These are phyloP conservation scores for Xylariaceae sp. DNA, from an alignment of 2,329 filamentous ascomycete genomes.

Conservation along the genomic window DNA sequence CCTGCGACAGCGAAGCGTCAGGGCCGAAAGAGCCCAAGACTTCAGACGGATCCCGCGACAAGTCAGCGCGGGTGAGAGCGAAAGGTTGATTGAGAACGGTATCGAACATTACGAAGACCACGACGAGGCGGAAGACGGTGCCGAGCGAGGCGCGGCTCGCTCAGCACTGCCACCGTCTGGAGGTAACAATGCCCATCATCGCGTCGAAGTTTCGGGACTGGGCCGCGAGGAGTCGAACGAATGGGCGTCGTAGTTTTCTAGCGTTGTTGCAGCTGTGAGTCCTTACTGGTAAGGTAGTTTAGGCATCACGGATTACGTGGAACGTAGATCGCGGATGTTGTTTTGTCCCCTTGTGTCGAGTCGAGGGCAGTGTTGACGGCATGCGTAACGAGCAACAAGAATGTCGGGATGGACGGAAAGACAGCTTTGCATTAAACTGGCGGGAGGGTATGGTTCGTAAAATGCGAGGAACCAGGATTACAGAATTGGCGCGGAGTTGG, in stretches of 20 bases:
- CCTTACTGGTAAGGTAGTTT: background rate
- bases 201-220: conserved; percentile 16
- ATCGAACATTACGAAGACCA: conserved; percentile 14
- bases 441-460: no score
- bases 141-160: conserved; percentile 1
- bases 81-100: conserved; percentile 20
- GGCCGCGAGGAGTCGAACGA: conserved; percentile 16
- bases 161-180: conserved; percentile 11
- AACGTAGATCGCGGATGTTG: no score
- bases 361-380: no score
- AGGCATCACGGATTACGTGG: background rate
- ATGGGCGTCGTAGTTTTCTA: conserved; percentile 13
- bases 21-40: background rate
- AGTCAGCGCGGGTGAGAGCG: conserved; percentile 9
- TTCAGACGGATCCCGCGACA: conserved; percentile 15
- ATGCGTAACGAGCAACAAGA: no score
- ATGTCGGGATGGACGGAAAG: no score
- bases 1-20: conserved; percentile 15
- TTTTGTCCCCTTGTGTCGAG: no score
- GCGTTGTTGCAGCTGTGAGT: background rate
- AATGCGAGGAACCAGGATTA: no score
- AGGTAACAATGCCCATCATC: conserved; percentile 10
- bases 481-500: no score
- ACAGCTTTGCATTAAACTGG: no score
- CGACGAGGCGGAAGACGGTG: conserved; percentile 10